These are phyloP conservation scores for Penicillium paradoxum DNA, from an alignment of 495 filamentous ascomycete species.

Conservation along the genomic window DNA sequence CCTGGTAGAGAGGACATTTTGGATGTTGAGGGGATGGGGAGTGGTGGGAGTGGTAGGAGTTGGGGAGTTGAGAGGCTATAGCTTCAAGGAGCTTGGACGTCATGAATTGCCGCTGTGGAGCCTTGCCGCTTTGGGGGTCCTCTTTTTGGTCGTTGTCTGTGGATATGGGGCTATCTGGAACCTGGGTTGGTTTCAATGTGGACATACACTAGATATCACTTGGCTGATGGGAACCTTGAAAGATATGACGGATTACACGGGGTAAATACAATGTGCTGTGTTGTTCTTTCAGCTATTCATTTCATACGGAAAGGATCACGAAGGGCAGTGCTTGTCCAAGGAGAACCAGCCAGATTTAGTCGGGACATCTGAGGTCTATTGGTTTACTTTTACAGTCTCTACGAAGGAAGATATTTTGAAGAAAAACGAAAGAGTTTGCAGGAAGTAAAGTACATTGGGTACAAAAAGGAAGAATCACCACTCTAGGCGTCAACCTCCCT, in stretches of 20 bases:
- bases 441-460: constrained; percentile 56
- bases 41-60: background rate
- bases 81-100: constrained; percentile 20
- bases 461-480: constrained; percentile 42
- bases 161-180: background rate
- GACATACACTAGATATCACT: background rate
- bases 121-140: constrained; percentile 4
- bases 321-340: too few relatives aligned
- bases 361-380: background rate
- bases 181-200: background rate
- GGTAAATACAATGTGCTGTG: too few relatives aligned
- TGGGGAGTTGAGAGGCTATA: background rate
- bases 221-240: too few relatives aligned
- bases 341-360: too few relatives aligned
- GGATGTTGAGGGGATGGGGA: background rate
- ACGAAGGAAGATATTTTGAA: constrained; percentile 7
- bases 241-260: too few relatives aligned
- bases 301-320: too few relatives aligned
- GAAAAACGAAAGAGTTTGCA: constrained; percentile 47
- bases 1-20: constrained; percentile 47
- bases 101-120: constrained; percentile 21
- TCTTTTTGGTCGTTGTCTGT: background rate
- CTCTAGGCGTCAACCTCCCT: constrained; percentile 45
- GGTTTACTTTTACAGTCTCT: background rate
- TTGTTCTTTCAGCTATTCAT: too few relatives aligned